Conservation (phyloP, 495 filamentous ascomycete genomes). For the Neurospora sp. region DNA sequence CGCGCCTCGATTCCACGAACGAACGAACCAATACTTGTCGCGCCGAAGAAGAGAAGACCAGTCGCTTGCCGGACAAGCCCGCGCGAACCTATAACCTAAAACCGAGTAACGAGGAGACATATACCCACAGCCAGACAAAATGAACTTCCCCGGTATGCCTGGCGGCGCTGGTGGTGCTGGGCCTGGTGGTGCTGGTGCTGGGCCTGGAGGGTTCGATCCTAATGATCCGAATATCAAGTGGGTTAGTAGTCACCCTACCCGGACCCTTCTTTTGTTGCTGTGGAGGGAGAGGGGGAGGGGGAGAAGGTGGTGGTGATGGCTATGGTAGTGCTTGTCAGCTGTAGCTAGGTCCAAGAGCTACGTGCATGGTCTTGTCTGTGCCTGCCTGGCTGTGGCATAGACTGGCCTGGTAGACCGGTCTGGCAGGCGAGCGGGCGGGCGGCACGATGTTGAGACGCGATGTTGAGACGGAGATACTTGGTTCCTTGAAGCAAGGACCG, state of each 20-base stretch:
- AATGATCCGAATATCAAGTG: conserved; percentile 35
- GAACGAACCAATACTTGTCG: background rate
- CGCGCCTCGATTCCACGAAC: background rate
- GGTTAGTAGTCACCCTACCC: background rate
- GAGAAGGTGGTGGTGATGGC: background rate
- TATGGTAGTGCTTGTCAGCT: background rate
- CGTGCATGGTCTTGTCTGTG: background rate
- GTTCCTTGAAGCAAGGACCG: background rate
- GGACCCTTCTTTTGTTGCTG: background rate
- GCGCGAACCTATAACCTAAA: background rate
- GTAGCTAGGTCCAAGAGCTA: background rate
- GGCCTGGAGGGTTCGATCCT: conserved; percentile 19
- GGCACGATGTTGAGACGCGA: background rate
- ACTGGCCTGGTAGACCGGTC: background rate
- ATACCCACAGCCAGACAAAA: background rate
- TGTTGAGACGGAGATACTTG: background rate
- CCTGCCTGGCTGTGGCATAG: background rate
- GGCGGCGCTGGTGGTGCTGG: background rate
- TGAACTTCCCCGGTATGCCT: conserved; percentile 19
- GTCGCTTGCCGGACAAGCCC: background rate
- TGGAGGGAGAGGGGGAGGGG: background rate
- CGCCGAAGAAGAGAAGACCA: background rate
- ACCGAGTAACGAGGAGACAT: background rate
- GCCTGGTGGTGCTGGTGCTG: background rate
- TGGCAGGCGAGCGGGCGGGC: background rate